Conservation (phyloP, 1,139 yeast genomes). For the Tardiomyces blankii region DNA sequence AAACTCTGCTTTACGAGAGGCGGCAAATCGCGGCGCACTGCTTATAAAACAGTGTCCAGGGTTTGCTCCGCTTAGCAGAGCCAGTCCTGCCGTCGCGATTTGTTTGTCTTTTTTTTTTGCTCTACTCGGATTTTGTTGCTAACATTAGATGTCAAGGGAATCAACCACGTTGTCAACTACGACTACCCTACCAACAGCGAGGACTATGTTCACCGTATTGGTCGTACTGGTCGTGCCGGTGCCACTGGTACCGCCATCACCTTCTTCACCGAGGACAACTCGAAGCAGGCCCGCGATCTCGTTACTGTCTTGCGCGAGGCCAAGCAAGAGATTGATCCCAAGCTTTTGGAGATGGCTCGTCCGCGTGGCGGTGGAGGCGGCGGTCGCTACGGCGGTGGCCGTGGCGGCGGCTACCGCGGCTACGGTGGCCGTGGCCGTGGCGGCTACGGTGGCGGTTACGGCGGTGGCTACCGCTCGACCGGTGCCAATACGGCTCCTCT, state of each 20-base stretch:
- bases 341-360: conserved; percentile 37
- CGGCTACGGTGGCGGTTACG: conserved; percentile 37
- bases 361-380: conserved; percentile 40
- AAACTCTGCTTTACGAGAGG: too few species aligned
- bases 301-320: conserved; percentile 92
- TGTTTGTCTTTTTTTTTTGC: background rate
- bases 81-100: background rate
- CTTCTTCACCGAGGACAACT: conserved; percentile 80
- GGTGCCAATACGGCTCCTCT: conserved; percentile 22
- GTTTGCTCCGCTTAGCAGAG: background rate
- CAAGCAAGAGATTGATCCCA: conserved; percentile 65
- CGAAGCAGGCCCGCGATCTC: conserved; percentile 83
- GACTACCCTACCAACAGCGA: conserved; percentile 98
- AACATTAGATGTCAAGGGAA: conserved; percentile 84
- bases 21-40: background rate
- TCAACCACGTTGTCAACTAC: conserved; percentile 81
- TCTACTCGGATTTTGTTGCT: conserved; percentile 4
- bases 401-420: conserved; percentile 48
- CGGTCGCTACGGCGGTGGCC: conserved; percentile 42
- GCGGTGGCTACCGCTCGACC: conserved; percentile 26
- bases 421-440: conserved; percentile 34
- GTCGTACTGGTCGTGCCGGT: conserved; percentile 99
- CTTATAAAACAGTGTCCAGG: background rate
- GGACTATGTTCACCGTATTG: conserved; percentile 92
- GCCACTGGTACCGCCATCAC: conserved; percentile 92